phyloP scores from a whole-genome alignment of 2,329 filamentous ascomycete genomes.

The Aureobasidium sp. region DNA sequence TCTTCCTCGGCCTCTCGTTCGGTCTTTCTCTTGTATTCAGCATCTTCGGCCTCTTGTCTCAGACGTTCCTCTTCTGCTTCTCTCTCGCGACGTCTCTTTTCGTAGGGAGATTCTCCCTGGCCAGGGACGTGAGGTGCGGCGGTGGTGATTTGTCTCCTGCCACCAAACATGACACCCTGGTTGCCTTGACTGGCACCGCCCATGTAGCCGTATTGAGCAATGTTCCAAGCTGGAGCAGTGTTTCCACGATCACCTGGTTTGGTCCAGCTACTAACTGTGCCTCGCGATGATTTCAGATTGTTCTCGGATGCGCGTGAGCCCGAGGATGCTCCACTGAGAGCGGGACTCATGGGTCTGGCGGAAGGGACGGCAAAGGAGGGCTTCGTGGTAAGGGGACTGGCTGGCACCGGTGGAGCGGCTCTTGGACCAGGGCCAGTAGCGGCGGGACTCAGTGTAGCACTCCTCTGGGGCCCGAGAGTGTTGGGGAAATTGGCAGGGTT shows the following conservation, averaged over 20 bases:
- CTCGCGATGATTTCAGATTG: slow-evolving; percentile 36
- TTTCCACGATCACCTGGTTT: slow-evolving; percentile 71
- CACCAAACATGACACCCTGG: slow-evolving; percentile 86
- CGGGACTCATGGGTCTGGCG: slow-evolving; percentile 37
- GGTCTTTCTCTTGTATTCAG: slow-evolving; percentile 41
- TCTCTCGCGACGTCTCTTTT: slow-evolving; percentile 56
- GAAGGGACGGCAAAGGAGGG: slow-evolving; percentile 26
- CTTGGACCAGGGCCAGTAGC: slow-evolving; percentile 24
- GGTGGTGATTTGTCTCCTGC: slow-evolving; percentile 84
- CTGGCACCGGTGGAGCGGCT: background rate
- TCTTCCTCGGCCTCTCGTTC: slow-evolving; percentile 60
- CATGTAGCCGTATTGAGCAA: slow-evolving; percentile 97
- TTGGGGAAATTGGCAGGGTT: slow-evolving; percentile 68
- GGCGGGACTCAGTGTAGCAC: slow-evolving; percentile 38
- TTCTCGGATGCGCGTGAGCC: slow-evolving; percentile 50
- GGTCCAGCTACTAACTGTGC: slow-evolving; percentile 81
- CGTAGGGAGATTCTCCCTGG: slow-evolving; percentile 69
- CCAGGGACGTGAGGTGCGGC: slow-evolving; percentile 67
- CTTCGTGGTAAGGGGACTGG: background rate
- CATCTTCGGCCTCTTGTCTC: slow-evolving; percentile 45
- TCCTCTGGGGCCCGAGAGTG: slow-evolving; percentile 66
- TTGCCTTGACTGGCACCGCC: slow-evolving; percentile 95
- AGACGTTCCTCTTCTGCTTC: slow-evolving; percentile 49
- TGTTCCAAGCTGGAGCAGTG: slow-evolving; percentile 93
- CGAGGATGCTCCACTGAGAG: slow-evolving; percentile 49